phyloP scores from a whole-genome alignment of 2,329 filamentous ascomycete species.

The Ophiostoma piceae region DNA sequence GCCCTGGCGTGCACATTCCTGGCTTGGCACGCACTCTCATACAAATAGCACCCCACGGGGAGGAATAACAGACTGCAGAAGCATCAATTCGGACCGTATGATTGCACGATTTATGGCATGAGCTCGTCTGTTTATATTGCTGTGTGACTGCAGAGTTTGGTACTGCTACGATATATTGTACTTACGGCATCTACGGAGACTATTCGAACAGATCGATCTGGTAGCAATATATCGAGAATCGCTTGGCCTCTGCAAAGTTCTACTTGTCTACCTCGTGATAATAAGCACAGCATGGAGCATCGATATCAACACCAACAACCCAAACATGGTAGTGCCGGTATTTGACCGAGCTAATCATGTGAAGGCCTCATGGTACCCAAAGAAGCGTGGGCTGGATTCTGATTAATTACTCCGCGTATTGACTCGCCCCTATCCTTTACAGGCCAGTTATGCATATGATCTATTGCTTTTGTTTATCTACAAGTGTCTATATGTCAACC shows the following conservation, averaged over 20 bases:
- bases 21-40: constrained; percentile 2
- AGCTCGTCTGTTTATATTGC: not conserved
- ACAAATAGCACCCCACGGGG: constrained; percentile 5
- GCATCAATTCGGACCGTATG: constrained; percentile 1
- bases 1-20: not conserved
- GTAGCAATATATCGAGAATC: not conserved
- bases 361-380: not conserved
- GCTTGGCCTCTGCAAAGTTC: not conserved
- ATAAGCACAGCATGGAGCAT: not conserved
- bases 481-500: not conserved
- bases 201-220: not conserved
- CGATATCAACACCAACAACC: not conserved
- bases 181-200: not conserved
- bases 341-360: not conserved
- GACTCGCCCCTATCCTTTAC: not conserved
- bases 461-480: no score
- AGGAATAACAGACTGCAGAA: not conserved
- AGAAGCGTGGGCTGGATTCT: not conserved
- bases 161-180: not conserved
- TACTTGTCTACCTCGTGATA: not conserved
- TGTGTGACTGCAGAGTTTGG: not conserved
- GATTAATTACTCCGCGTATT: constrained; percentile 2
- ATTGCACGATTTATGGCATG: not conserved
- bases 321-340: constrained; percentile 5
- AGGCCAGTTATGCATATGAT: no score